Conservation (phyloP, 768 basidiomycete species). For the Psilocybe tampanensis region DNA sequence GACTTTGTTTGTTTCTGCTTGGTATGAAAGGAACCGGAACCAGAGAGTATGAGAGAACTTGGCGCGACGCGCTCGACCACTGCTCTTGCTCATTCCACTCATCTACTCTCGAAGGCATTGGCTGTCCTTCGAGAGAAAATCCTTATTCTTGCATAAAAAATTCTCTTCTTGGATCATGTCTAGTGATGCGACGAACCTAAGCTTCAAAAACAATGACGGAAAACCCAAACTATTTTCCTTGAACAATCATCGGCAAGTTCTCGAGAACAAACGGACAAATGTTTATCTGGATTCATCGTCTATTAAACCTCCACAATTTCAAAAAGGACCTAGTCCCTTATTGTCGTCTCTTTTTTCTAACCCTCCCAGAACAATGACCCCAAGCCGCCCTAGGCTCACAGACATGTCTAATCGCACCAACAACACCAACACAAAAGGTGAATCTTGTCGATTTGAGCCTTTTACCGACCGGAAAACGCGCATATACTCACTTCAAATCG, state of each 20-base stretch:
- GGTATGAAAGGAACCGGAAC: too few relatives aligned
- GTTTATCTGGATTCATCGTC: not conserved
- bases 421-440: not conserved
- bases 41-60: too few relatives aligned
- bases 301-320: not conserved
- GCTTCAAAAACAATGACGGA: not conserved
- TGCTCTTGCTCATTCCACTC: too few relatives aligned
- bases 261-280: constrained; percentile 7
- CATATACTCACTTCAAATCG: constrained; percentile 13
- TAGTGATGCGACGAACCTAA: not conserved
- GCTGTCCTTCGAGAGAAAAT: too few relatives aligned
- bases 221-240: constrained; percentile 5
- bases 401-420: not conserved
- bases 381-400: not conserved
- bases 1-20: too few relatives aligned
- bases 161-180: constrained; percentile 11
- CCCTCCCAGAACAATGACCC: constrained; percentile 9
- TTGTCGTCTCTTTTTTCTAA: constrained; percentile 12
- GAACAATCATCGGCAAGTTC: not conserved
- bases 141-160: not conserved
- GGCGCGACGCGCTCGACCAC: too few relatives aligned
- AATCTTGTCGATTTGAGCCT: not conserved
- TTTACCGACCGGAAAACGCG: not conserved
- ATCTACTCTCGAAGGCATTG: too few relatives aligned
- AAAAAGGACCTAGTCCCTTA: constrained; percentile 10